A percentile compares a stretch with the other conserved stretches of the same genome.
phyloP scores from a whole-genome alignment of 768 basidiomycete genomes.

The Steccherinum ochraceum region DNA sequence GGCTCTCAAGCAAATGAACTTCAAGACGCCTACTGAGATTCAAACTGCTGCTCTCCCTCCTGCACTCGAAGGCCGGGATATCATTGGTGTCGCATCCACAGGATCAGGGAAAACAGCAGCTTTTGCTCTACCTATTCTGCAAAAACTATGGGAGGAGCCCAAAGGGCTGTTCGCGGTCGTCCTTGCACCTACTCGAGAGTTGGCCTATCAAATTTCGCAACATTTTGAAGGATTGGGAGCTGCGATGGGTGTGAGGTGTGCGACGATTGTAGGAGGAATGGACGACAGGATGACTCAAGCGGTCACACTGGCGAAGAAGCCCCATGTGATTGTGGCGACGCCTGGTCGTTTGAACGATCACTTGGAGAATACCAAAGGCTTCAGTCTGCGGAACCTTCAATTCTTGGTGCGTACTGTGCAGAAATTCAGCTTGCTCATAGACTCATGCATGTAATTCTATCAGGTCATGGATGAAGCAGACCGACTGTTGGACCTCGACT shows the following conservation, averaged over 20 bases:
- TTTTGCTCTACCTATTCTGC: slow-evolving; percentile 92
- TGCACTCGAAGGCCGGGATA: slow-evolving; percentile 87
- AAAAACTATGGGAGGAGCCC: slow-evolving; percentile 95
- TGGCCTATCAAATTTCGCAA: slow-evolving; percentile 97
- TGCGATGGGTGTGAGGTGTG: slow-evolving; percentile 86
- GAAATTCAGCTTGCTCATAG: not conserved
- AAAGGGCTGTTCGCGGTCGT: slow-evolving; percentile 90
- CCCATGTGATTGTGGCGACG: slow-evolving; percentile 93
- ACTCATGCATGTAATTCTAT: not conserved
- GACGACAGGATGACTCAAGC: slow-evolving; percentile 80
- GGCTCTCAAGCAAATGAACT: slow-evolving; percentile 76
- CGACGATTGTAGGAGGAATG: slow-evolving; percentile 93
- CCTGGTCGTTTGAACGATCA: slow-evolving; percentile 92
- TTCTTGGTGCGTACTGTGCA: slow-evolving; percentile 68
- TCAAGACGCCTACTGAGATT: slow-evolving; percentile 85
- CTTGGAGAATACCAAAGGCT: slow-evolving; percentile 96
- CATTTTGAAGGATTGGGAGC: slow-evolving; percentile 91
- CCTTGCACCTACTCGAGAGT: slow-evolving; percentile 94
- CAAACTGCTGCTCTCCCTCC: slow-evolving; percentile 80
- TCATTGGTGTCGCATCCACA: slow-evolving; percentile 97
- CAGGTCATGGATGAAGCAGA: slow-evolving; percentile 99
- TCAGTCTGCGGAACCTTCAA: slow-evolving; percentile 77
- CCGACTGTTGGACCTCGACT: slow-evolving; percentile 92
- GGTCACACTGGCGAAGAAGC: slow-evolving; percentile 87
- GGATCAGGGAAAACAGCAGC: slow-evolving; percentile 98